These are phyloP conservation scores for Gryganskiella cystojenkinii DNA, from an alignment of 192 early-diverging fungal species.

Conservation along the genomic window DNA sequence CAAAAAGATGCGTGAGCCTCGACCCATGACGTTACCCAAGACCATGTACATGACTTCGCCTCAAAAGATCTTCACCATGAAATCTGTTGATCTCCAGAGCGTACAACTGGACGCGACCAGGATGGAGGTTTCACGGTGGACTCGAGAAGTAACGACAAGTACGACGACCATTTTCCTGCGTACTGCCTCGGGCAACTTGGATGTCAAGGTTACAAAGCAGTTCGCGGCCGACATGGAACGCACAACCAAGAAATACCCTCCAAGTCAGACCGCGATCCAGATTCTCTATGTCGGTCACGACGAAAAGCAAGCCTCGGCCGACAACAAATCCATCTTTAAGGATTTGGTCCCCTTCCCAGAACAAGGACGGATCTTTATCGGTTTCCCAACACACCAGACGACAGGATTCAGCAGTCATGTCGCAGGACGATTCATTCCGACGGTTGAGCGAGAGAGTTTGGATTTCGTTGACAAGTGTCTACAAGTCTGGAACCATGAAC, in stretches of 20 bases:
- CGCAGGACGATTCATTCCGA: conserved; percentile 88
- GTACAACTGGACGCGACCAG: conserved; percentile 66
- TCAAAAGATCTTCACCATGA: conserved; percentile 76
- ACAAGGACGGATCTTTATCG: conserved; percentile 91
- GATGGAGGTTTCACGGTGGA: conserved; percentile 46
- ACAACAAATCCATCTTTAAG: conserved; percentile 71
- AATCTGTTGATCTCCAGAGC: conserved; percentile 65
- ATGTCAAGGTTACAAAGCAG: conserved; percentile 61
- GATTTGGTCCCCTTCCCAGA: conserved; percentile 77
- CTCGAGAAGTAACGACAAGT: conserved; percentile 13
- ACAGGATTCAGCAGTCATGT: conserved; percentile 85
- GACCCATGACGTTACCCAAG: conserved; percentile 66
- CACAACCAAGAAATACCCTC: conserved; percentile 89
- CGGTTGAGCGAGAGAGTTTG: conserved; percentile 90
- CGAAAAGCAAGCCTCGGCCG: conserved; percentile 77
- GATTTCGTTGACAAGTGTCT: conserved; percentile 90
- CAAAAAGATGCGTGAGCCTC: conserved; percentile 73
- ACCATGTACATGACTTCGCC: conserved; percentile 69
- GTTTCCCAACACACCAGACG: conserved; percentile 92
- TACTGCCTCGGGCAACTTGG: conserved; percentile 70
- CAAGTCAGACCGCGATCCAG: conserved; percentile 72
- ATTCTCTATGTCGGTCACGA: conserved; percentile 80
- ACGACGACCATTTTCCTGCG: conserved; percentile 74
- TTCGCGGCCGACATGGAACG: conserved; percentile 83
- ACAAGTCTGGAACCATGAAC: conserved; percentile 83